Evolutionary conservation across 208 protist genomes (phyloP).

Genomic region (Leishmania amazonensis): DNA sequence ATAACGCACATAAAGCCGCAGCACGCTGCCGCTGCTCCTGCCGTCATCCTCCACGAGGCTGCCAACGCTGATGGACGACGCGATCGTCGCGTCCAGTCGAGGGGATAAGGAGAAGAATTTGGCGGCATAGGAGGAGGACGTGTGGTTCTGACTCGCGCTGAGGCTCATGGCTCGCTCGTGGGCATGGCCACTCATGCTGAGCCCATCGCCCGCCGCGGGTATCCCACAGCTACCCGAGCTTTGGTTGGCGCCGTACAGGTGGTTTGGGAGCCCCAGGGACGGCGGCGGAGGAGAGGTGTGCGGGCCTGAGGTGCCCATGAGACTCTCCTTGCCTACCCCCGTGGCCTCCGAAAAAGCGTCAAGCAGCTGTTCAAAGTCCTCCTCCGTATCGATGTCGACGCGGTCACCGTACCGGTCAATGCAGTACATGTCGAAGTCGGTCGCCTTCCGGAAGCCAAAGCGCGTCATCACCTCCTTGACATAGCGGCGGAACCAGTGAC

Average conservation of each 20-base stretch:
- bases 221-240: neutral
- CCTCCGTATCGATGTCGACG: slow-evolving; percentile 77
- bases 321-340: neutral
- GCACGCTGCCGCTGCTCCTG: slow-evolving; percentile 54
- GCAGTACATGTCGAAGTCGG: slow-evolving; percentile 86
- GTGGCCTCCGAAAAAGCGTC: slow-evolving; percentile 34
- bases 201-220: neutral
- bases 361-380: slow-evolving; percentile 63
- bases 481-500: slow-evolving; percentile 48
- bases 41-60: slow-evolving; percentile 18
- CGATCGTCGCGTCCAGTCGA: neutral
- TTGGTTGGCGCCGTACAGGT: neutral
- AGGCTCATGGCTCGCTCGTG: neutral
- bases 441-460: slow-evolving; percentile 56
- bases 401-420: slow-evolving; percentile 68
- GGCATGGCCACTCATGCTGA: neutral
- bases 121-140: neutral
- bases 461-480: slow-evolving; percentile 64
- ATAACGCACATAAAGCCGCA: slow-evolving; percentile 86
- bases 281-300: neutral
- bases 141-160: neutral
- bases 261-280: neutral
- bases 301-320: neutral
- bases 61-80: neutral
- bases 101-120: neutral